These are phyloP conservation scores for Eucalyptus erythrocorys DNA, from an alignment of 345 rosid genomes.

Conservation along the genomic window DNA sequence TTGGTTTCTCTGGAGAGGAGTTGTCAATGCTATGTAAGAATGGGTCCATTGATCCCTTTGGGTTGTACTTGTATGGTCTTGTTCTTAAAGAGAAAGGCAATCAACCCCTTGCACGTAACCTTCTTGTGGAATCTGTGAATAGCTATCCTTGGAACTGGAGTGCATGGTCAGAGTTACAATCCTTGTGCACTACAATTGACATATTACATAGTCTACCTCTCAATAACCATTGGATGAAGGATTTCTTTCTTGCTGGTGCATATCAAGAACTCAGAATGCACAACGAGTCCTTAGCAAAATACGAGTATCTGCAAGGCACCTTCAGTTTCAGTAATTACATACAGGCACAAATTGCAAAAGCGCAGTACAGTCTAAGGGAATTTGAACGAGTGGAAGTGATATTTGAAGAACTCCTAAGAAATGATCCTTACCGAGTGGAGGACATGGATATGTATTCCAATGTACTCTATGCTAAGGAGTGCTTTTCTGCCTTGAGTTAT, in stretches of 20 bases:
- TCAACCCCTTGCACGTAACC: conserved; percentile 54
- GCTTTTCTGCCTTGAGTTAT: too few species aligned
- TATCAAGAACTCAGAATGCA: conserved; percentile 93
- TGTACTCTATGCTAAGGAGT: too few species aligned
- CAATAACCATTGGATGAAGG: conserved; percentile 94
- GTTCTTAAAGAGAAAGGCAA: conserved; percentile 88
- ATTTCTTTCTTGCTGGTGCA: conserved; percentile 78
- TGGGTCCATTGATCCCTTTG: conserved; percentile 71
- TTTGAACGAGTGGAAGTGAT: too few species aligned
- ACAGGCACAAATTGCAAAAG: conserved; percentile 94
- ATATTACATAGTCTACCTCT: conserved; percentile 62
- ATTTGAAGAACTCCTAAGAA: too few species aligned
- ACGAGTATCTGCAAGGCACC: conserved; percentile 55
- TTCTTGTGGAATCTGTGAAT: conserved; percentile 85
- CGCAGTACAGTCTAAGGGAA: too few species aligned
- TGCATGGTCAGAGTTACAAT: conserved; percentile 94
- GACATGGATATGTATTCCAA: too few species aligned
- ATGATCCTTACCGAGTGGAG: too few species aligned
- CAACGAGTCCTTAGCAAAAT: conserved; percentile 61
- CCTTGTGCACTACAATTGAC: conserved; percentile 61
- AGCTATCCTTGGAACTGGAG: conserved; percentile 98
- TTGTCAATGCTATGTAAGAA: conserved; percentile 54
- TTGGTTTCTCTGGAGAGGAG: conserved; percentile 70
- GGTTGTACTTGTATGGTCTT: conserved; percentile 75
- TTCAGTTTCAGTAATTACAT: conserved; percentile 78